Base-by-base conservation (phyloP, 495 filamentous ascomycete genomes). In the Penicillium salamii region DNA sequence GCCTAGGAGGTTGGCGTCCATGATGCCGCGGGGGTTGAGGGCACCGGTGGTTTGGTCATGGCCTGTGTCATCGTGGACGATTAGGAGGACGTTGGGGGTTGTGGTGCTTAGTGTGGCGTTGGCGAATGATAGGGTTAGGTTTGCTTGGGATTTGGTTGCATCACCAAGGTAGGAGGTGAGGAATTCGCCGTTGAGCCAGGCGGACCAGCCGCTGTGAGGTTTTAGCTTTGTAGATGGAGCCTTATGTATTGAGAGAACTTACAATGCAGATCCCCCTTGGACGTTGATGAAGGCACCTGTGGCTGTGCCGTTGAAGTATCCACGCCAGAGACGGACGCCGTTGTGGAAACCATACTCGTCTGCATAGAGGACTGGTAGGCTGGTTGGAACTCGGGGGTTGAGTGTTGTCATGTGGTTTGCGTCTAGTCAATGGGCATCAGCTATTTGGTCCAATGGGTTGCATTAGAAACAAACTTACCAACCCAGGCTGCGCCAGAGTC, bases 331-430 rank as follows among this genome's bases (percentile, higher is more conserved):
- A 3, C 87, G 71, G 24, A 77, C 72, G 26, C 87, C 88, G 8
- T 80, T 78, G 59, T 88, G 76, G 69, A 81, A 90, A 18, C 86
- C 84, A 53, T 91, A 89, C 66, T 91, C 86, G 42, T 78, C 78
- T 0, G 75, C 75, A 50, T 85, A 88, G n/a, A 72, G 50, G 5
- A 70, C 68, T 2, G 68, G 68, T 1, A 89, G 75, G 5, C 76
- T 82, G 3, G 69, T 78, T 1, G 84, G 82, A 0, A 82, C 81
- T 2, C 67, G 66, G 0, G 81, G 75, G 58, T 88, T 88, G 40
- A 78, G 74, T 0, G 83, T 81, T 20, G 68, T 76, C 24, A 63
- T 74, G n/a, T 80, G 72, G 57, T 82, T 62, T 5, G 83, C 38
- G 46, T 49, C 54, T 37, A 70, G 46, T 49, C 54, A 35, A 70